Percentiles rank a stretch among this genome's conserved stretches.
These are phyloP conservation scores for Starmerella sp. DNA, from an alignment of 805 yeast species.

Conservation along the genomic window DNA sequence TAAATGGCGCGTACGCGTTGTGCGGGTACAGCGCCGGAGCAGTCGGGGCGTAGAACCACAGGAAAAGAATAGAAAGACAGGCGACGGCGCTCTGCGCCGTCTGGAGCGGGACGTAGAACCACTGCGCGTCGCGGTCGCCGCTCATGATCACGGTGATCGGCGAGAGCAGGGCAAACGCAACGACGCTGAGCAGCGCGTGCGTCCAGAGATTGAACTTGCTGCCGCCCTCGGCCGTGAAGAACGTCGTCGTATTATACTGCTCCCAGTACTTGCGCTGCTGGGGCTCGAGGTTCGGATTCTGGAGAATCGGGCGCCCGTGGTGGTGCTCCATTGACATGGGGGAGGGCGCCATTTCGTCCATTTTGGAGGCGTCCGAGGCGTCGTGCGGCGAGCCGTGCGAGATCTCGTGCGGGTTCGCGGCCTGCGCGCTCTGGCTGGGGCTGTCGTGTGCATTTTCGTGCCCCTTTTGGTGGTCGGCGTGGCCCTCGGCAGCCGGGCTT, in stretches of 20 bases:
- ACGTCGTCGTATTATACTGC: conserved; percentile 64
- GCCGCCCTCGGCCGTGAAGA: conserved; percentile 38
- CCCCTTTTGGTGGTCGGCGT: neutral
- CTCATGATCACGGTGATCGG: conserved; percentile 61
- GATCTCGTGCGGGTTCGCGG: neutral
- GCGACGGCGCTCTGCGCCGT: conserved; percentile 37
- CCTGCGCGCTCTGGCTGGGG: neutral
- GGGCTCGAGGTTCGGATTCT: conserved; percentile 50
- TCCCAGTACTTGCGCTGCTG: conserved; percentile 73
- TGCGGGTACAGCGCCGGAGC: conserved; percentile 64
- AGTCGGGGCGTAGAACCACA: conserved; percentile 46
- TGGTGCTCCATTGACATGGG: conserved; percentile 20
- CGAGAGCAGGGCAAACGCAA: conserved; percentile 44
- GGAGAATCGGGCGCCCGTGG: conserved; percentile 38
- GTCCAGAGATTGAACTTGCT: conserved; percentile 41
- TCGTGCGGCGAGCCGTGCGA: neutral
- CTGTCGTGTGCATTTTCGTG: neutral
- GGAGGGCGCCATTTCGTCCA: conserved; percentile 13
- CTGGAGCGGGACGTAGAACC: conserved; percentile 42
- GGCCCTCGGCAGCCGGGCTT: neutral
- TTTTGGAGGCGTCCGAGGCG: neutral
- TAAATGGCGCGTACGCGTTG: conserved; percentile 60
- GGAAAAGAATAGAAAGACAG: conserved; percentile 42
- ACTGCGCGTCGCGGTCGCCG: conserved; percentile 45
- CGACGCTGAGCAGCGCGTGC: conserved; percentile 40